phyloP scores from a whole-genome alignment of 2,329 filamentous ascomycete species.

The Botryotinia globosa region DNA sequence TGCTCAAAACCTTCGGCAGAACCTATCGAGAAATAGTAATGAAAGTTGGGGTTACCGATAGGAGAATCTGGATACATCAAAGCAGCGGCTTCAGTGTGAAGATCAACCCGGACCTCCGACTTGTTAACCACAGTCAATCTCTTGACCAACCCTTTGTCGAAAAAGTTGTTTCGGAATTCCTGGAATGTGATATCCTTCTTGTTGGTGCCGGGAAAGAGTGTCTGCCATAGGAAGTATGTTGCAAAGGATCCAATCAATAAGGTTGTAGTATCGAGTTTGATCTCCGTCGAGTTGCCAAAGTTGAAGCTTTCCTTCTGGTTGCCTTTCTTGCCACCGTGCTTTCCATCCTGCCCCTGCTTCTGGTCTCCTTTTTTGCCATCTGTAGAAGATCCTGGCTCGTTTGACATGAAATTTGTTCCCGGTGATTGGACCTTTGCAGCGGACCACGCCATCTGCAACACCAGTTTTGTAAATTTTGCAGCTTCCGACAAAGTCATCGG shows the following conservation, averaged over 20 bases:
- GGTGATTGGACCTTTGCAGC: constrained; percentile 34
- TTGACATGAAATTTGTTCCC: constrained; percentile 33
- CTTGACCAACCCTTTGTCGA: constrained; percentile 94
- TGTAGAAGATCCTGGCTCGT: constrained; percentile 20
- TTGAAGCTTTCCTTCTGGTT: constrained; percentile 40
- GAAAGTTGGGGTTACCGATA: constrained; percentile 65
- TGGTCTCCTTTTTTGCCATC: not conserved
- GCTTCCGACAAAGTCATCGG: constrained; percentile 32
- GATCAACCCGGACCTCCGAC: constrained; percentile 73
- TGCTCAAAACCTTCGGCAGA: constrained; percentile 91
- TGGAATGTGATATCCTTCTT: constrained; percentile 92
- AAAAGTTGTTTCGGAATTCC: constrained; percentile 87
- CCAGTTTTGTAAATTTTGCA: constrained; percentile 39
- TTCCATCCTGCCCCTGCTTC: not conserved
- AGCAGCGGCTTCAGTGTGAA: constrained; percentile 71
- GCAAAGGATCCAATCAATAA: constrained; percentile 53
- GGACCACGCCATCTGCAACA: constrained; percentile 36
- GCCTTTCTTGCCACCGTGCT: constrained; percentile 20
- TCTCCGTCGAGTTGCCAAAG: constrained; percentile 22
- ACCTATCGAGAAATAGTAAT: constrained; percentile 94
- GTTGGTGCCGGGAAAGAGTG: constrained; percentile 64
- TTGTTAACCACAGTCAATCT: constrained; percentile 81
- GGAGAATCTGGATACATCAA: constrained; percentile 74
- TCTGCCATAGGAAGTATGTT: constrained; percentile 60
- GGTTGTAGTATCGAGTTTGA: constrained; percentile 36